These are phyloP conservation scores for Cyclanthera cordifolia DNA, from an alignment of 306 rosid genomes.

Conservation along the genomic window DNA sequence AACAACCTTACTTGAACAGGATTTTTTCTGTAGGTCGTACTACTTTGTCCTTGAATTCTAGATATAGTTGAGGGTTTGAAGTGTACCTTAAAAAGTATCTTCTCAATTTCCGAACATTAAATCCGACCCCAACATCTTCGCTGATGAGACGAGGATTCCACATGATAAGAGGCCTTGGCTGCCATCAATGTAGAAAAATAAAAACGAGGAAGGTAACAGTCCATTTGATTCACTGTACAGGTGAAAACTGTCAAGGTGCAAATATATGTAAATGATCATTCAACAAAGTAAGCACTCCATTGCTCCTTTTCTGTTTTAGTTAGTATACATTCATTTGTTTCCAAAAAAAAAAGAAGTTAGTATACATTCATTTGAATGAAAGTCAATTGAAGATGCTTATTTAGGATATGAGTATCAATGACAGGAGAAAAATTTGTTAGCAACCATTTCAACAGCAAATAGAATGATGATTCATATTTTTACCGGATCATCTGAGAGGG, in stretches of 20 bases:
- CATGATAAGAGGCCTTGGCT: slow-evolving; percentile 95
- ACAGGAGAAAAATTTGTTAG: no score
- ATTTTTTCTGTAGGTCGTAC: no score
- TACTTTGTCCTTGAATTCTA: no score
- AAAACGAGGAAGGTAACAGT: slow-evolving; percentile 1
- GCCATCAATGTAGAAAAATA: slow-evolving; percentile 14
- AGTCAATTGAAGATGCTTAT: no score
- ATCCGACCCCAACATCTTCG: slow-evolving; percentile 92
- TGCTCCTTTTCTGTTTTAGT: background rate
- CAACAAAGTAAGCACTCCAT: background rate
- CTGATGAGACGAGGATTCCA: slow-evolving; percentile 93
- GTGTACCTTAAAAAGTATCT: slow-evolving; percentile 69
- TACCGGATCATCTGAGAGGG: slow-evolving; percentile 78
- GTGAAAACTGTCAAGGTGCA: background rate
- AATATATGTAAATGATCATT: background rate
- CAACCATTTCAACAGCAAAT: background rate
- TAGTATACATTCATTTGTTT: background rate
- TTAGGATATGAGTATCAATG: no score
- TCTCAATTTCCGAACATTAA: slow-evolving; percentile 68
- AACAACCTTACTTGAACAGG: no score
- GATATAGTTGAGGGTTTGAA: slow-evolving; percentile 1
- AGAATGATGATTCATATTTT: slow-evolving; percentile 15
- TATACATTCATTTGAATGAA: background rate
- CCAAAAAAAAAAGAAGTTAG: no score
- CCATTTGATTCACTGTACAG: background rate